phyloP scores from a whole-genome alignment of 805 yeast species.

The Candida argentea region DNA sequence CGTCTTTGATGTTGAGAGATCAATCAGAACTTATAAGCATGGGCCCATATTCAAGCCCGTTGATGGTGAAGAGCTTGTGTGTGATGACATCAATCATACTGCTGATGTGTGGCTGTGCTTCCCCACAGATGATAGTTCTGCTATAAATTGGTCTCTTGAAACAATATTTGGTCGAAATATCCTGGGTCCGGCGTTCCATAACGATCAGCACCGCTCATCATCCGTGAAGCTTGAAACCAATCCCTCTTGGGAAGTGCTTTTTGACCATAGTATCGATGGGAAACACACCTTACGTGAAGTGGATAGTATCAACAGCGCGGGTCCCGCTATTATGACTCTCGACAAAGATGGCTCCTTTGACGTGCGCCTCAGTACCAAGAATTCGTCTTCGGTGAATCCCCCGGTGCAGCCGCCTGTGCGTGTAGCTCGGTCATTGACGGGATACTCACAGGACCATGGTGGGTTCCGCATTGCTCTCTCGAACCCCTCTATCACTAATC shows the following conservation, averaged over 20 bases:
- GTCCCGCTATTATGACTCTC: too few relatives aligned
- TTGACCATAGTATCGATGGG: slow-evolving; percentile 5
- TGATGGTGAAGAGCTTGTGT: slow-evolving; percentile 57
- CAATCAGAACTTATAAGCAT: slow-evolving; percentile 45
- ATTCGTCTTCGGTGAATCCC: slow-evolving; percentile 34
- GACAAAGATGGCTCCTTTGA: slow-evolving; percentile 18
- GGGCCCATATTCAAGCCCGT: slow-evolving; percentile 77
- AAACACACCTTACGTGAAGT: slow-evolving; percentile 6
- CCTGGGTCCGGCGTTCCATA: slow-evolving; percentile 52
- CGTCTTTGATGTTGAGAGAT: slow-evolving; percentile 61
- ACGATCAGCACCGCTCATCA: slow-evolving; percentile 33
- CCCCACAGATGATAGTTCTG: slow-evolving; percentile 50
- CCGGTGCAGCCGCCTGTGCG: slow-evolving; percentile 47
- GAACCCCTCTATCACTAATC: slow-evolving; percentile 45
- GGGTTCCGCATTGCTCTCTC: slow-evolving; percentile 70
- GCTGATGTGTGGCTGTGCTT: slow-evolving; percentile 62
- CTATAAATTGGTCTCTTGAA: slow-evolving; percentile 41
- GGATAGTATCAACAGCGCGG: too few relatives aligned
- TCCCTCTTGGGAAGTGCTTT: slow-evolving; percentile 38
- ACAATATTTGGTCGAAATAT: slow-evolving; percentile 64
- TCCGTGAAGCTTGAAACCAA: slow-evolving; percentile 34
- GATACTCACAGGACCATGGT: slow-evolving; percentile 85
- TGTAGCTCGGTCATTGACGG: slow-evolving; percentile 82
- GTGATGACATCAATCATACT: slow-evolving; percentile 53
- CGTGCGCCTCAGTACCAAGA: slow-evolving; percentile 30